Evolutionary conservation across 345 rosid genomes (phyloP), one percentile per base, ranked within the genome.

Genomic region (Brassica incana): DNA sequence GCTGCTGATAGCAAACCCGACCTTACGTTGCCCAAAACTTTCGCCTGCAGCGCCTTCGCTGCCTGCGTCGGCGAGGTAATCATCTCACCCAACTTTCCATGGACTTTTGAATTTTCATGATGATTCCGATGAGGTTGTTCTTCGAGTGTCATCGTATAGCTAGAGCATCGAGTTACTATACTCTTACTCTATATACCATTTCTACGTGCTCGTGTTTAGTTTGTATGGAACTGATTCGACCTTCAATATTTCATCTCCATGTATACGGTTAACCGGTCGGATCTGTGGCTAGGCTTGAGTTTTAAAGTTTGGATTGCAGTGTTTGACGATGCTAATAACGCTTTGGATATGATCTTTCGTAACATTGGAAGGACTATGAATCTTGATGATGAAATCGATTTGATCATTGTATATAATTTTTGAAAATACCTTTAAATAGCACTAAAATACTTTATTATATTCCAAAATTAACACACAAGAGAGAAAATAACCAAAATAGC

Each of bases 1-100:
- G 94, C 95, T 45, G 38, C 7, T 54, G 95, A 83, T 75, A 73
- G 83, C 72, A 93, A 88, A 83, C 87, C 97, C 72, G 94, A 93
- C 77, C 88, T 96, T 80, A 91, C 99, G 62, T 81, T 93, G 18
- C 85, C 91, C 33, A 92, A 97, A 77, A 93, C 88, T 59, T 90
- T 92, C 79, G 95, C 86, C 76, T 79, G 91, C 69, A 92, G 99
- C 84, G 97, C 98, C 61, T 96, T 96, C 72, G 97, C 99, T 20
- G 95, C 99, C 67, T 96, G 93, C 83, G 85, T 91, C 64, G 99
- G 95, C 36, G 99, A 96, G 97, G 99, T 95, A 32, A 25, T 58
- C 14, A 25, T 58, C 14, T 0, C 64, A 14, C 16, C 2, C 2
- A 0, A 48, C 69, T 1, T 72, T 12, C 56, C 5, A 14, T 67